A percentile compares a stretch with the other conserved stretches of the same genome.
Evolutionary conservation across 768 basidiomycete genomes (phyloP).

Genomic region (Boletus rubroflammeus): DNA sequence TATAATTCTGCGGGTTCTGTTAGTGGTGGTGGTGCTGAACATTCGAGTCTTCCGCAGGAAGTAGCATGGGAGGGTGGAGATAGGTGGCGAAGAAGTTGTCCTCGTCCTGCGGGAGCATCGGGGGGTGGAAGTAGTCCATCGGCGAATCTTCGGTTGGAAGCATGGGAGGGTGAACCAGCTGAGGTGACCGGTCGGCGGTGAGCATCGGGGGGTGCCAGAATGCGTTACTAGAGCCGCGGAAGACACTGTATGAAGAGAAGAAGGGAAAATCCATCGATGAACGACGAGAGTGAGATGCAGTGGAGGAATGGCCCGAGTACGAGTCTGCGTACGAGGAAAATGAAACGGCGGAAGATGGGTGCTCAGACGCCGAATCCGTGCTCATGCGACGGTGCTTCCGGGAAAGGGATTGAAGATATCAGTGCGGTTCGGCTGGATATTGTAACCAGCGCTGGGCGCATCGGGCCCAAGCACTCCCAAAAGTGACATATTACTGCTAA

Average conservation of each 20-base stretch:
- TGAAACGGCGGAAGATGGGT: constrained; percentile 59
- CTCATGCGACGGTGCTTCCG: constrained; percentile 77
- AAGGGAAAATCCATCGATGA: constrained; percentile 67
- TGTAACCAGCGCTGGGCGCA: no score
- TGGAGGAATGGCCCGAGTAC: constrained; percentile 55
- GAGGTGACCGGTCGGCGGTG: constrained; percentile 53
- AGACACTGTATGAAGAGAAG: constrained; percentile 49
- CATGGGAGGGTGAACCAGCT: constrained; percentile 71
- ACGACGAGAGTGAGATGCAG: constrained; percentile 55
- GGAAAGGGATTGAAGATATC: no score
- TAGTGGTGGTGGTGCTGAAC: constrained; percentile 21
- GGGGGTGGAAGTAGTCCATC: constrained; percentile 72
- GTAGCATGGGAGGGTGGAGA: constrained; percentile 54
- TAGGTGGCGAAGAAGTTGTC: constrained; percentile 55
- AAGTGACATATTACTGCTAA: no score
- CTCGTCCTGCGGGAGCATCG: constrained; percentile 60
- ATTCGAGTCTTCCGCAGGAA: constrained; percentile 36
- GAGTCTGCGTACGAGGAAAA: constrained; percentile 60
- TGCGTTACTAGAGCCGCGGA: constrained; percentile 51
- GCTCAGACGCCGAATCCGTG: constrained; percentile 48
- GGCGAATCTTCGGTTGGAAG: constrained; percentile 58
- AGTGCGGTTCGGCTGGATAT: no score
- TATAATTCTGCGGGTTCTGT: constrained; percentile 19
- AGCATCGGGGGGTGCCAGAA: constrained; percentile 83
- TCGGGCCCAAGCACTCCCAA: no score